Conservation (phyloP, 202 grass and related monocot species). For the Zoysia matrella region DNA sequence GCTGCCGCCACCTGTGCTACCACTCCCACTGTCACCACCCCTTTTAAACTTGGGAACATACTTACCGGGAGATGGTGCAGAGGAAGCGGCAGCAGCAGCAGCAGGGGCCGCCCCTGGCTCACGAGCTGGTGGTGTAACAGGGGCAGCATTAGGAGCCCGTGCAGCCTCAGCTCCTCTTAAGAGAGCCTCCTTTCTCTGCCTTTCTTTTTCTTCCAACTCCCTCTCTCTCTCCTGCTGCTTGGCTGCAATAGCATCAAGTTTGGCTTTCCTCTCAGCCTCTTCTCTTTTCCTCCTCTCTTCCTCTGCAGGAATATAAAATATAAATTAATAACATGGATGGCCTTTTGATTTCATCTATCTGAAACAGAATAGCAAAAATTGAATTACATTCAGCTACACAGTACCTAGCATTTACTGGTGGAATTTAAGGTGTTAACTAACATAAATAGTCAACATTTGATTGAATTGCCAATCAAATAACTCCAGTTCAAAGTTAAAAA, state of each 20-base stretch:
- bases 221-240: constrained; percentile 74
- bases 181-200: constrained; percentile 55
- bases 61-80: constrained; percentile 49
- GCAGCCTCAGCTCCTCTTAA: constrained; percentile 1
- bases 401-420: too few relatives aligned
- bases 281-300: constrained; percentile 89
- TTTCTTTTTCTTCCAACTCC: constrained; percentile 82
- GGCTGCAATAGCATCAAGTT: constrained; percentile 82
- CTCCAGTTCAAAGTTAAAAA: too few relatives aligned
- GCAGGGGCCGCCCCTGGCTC: constrained; percentile 45
- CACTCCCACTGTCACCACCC: not conserved
- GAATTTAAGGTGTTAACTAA: too few relatives aligned
- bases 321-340: not conserved
- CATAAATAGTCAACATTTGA: too few relatives aligned
- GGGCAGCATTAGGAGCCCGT: constrained; percentile 26
- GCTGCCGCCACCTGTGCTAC: not conserved
- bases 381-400: too few relatives aligned
- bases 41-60: constrained; percentile 29
- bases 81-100: not conserved
- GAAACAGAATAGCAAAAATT: too few relatives aligned
- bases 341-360: too few relatives aligned
- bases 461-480: too few relatives aligned
- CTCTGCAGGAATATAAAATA: constrained; percentile 48
- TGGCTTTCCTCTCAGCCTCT: constrained; percentile 77
- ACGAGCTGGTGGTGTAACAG: constrained; percentile 38